phyloP scores from a whole-genome alignment of 257 asterid species.

The Fraxinus pennsylvanica region DNA sequence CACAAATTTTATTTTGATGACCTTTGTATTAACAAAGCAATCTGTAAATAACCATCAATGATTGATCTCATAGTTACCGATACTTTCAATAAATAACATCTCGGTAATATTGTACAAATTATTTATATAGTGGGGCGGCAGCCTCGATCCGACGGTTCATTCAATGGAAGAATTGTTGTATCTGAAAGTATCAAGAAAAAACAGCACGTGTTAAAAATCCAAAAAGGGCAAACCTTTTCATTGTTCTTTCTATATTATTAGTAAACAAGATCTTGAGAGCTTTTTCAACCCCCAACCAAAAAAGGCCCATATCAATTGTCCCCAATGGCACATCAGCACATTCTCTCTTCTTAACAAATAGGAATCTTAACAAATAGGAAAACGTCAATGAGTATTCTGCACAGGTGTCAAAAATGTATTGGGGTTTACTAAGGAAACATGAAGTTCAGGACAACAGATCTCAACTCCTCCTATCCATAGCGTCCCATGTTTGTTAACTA shows the following conservation, averaged over 20 bases:
- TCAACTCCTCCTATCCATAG: no score
- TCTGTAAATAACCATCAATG: neutral
- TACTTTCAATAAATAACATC: conserved; percentile 13
- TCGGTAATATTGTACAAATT: conserved; percentile 8
- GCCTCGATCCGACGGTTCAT: conserved; percentile 22
- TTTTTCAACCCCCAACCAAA: no score
- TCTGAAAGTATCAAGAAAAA: conserved; percentile 25
- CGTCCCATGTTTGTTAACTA: no score
- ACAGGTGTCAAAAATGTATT: no score
- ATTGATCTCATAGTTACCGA: conserved; percentile 11
- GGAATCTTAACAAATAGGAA: no score
- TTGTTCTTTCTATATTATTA: conserved; percentile 1
- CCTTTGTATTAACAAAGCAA: neutral
- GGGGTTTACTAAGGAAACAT: no score
- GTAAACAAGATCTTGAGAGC: neutral
- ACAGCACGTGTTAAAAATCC: neutral
- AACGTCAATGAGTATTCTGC: no score
- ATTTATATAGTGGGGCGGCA: conserved; percentile 18
- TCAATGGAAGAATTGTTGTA: conserved; percentile 10
- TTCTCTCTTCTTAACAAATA: no score
- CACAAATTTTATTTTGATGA: neutral
- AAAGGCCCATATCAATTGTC: no score
- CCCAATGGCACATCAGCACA: no score
- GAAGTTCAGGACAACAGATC: no score
- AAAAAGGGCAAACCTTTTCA: neutral